Percentiles rank a stretch among this genome's conserved stretches.
These are phyloP conservation scores for Aspergillus diversus DNA, from an alignment of 495 filamentous ascomycete genomes.

Conservation along the genomic window DNA sequence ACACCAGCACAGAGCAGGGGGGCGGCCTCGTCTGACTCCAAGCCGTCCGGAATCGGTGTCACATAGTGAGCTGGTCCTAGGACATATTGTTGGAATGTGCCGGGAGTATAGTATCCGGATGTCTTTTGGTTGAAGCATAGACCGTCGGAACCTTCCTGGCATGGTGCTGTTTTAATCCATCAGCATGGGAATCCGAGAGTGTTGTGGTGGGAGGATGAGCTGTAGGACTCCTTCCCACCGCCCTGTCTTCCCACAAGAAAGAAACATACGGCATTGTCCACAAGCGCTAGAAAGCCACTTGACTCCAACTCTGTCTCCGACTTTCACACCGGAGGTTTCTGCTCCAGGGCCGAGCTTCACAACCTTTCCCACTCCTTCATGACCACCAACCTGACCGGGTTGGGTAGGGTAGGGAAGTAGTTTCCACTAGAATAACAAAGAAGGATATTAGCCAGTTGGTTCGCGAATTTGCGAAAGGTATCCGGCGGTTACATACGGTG, in stretches of 20 bases:
- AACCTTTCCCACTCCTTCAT: constrained; percentile 64
- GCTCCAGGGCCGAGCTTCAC: constrained; percentile 60
- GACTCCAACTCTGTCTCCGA: constrained; percentile 68
- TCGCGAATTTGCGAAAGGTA: neutral
- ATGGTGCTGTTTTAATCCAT: constrained; percentile 40
- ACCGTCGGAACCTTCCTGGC: constrained; percentile 61
- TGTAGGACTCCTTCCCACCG: no score
- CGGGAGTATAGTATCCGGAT: constrained; percentile 60
- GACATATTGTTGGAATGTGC: constrained; percentile 77
- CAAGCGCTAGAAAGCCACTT: constrained; percentile 57
- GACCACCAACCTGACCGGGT: constrained; percentile 66
- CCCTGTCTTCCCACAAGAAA: no score
- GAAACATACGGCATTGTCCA: constrained; percentile 49
- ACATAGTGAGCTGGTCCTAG: constrained; percentile 66
- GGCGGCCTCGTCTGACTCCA: constrained; percentile 61
- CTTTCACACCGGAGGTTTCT: constrained; percentile 58
- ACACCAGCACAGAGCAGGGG: constrained; percentile 68
- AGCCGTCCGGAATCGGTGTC: constrained; percentile 66
- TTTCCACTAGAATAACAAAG: constrained; percentile 45
- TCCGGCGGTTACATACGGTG: constrained; percentile 31
- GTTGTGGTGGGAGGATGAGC: no score
- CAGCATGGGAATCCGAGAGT: neutral
- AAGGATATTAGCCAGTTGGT: no score
- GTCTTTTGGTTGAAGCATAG: constrained; percentile 61
- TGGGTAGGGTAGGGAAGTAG: constrained; percentile 64